Base-by-base conservation (phyloP, 2,329 filamentous ascomycete species). In the Verticillium tricorpus region DNA sequence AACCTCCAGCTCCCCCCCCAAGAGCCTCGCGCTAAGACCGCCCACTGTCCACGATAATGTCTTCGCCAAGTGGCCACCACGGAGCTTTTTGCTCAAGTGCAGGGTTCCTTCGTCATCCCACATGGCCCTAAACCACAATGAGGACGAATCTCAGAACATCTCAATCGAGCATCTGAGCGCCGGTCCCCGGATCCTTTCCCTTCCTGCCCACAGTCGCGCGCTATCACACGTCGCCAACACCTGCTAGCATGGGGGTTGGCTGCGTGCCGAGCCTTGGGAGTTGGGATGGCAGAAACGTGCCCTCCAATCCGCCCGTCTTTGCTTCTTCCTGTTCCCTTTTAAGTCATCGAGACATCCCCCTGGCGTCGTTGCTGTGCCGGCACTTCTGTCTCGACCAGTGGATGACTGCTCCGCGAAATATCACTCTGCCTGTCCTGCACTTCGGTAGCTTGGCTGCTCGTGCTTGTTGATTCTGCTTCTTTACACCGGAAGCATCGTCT, bases 221-320 rank as follows among this genome's bases (percentile, higher is more conserved):
- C 37, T 19, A 28, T 31, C 57, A 39, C 37, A 25, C 35, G n/a
- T 19, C 25, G 57, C 57, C 57, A 58, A 32, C 57, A 39, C 37
- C 57, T 52, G 39, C 37, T 58, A 58, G 57, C 45, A 39, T 45
- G 57, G 57, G 55, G 57, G 57, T 58, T 22, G n/a, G 25, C 45
- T 14, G 28, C 39, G 22, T 25, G 25, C 37, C 45, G 25, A 58
- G 45, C 57, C 57, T 31, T 58, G 57, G 37, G 35, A 58, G 37
- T 32, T 58, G 37, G 57, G 57, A 58, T 58, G 57, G 57, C 57
- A 58, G 37, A 45, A n/a, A 40, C 45, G 45, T 60, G 25, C 58
- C 39, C 35, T 8, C 50, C 45, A 40, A 56, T 56, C 34, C 31
- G 34, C 40, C 4, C 45, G 32, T 34, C 22, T 60, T 28, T 39